Conservation (phyloP, 805 yeast genomes). For the Hanseniaspora occidentalis region DNA sequence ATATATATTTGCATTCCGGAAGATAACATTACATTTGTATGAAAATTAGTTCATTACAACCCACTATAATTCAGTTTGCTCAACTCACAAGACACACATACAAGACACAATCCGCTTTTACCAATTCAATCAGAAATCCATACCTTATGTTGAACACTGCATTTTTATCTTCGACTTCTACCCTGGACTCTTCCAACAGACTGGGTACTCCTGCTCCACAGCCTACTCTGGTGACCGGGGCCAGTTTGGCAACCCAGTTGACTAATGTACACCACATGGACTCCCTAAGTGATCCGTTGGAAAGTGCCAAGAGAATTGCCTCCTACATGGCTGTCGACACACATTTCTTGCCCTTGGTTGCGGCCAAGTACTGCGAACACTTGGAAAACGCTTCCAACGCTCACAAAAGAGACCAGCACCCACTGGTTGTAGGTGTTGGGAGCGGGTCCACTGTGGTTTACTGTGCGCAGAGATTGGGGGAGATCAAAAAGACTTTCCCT, state of each 20-base stretch:
- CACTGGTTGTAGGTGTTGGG: conserved; percentile 71
- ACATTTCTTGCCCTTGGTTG: conserved; percentile 30
- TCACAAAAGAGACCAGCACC: conserved; percentile 42
- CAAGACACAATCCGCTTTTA: not conserved
- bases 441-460: conserved; percentile 97
- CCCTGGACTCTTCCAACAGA: not conserved
- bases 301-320: conserved; percentile 78
- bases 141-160: not conserved
- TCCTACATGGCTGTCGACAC: conserved; percentile 91
- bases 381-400: conserved; percentile 10
- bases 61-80: too few species aligned
- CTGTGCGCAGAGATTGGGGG: conserved; percentile 89
- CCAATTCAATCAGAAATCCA: too few species aligned
- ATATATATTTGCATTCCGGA: too few species aligned
- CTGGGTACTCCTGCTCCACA: not conserved
- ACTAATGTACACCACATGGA: conserved; percentile 15
- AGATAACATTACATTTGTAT: too few species aligned
- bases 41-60: too few species aligned
- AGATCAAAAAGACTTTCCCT: conserved; percentile 26
- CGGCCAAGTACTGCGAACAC: conserved; percentile 4
- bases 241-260: not conserved
- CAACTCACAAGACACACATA: too few species aligned
- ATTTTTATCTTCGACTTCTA: not conserved
- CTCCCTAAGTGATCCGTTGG: conserved; percentile 35
- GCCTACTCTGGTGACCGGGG: not conserved